phyloP scores from a whole-genome alignment of 805 yeast genomes.

The Teunomyces gatunensis region DNA sequence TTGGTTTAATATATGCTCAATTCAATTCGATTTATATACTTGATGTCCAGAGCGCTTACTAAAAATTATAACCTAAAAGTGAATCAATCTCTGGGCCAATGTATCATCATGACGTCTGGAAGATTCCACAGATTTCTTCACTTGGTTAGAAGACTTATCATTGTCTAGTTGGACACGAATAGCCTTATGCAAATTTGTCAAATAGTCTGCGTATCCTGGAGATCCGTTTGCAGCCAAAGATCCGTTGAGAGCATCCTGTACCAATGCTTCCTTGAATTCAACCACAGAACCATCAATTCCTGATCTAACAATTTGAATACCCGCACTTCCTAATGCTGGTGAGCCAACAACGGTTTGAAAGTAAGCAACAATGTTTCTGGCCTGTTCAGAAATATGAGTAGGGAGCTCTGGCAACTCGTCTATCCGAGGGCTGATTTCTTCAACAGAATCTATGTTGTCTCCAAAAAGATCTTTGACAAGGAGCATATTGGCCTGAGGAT shows the following conservation, averaged over 20 bases:
- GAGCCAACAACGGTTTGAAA: slow-evolving; percentile 41
- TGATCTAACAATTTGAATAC: slow-evolving; percentile 61
- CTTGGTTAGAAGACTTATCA: slow-evolving; percentile 34
- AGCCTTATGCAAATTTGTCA: slow-evolving; percentile 64
- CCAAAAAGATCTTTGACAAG: slow-evolving; percentile 78
- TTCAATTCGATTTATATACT: neutral
- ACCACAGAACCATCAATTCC: slow-evolving; percentile 59
- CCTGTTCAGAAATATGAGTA: slow-evolving; percentile 66
- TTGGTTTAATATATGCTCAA: neutral
- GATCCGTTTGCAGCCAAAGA: slow-evolving; percentile 35
- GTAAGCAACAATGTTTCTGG: slow-evolving; percentile 58
- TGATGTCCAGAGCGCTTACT: neutral
- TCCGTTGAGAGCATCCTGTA: slow-evolving; percentile 64
- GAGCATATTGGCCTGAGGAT: slow-evolving; percentile 62
- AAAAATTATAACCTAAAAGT: slow-evolving; percentile 21
- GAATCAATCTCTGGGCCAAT: slow-evolving; percentile 39
- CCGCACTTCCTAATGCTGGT: slow-evolving; percentile 28
- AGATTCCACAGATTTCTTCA: slow-evolving; percentile 25
- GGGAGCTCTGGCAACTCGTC: slow-evolving; percentile 68
- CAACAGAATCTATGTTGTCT: slow-evolving; percentile 40
- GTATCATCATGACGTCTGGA: slow-evolving; percentile 29
- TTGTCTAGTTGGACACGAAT: slow-evolving; percentile 53
- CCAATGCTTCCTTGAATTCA: slow-evolving; percentile 54
- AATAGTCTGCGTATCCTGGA: slow-evolving; percentile 63
- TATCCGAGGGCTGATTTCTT: slow-evolving; percentile 46